Evolutionary conservation across 2,329 filamentous ascomycete species (phyloP).

Genomic region (Fusarium stilboides): DNA sequence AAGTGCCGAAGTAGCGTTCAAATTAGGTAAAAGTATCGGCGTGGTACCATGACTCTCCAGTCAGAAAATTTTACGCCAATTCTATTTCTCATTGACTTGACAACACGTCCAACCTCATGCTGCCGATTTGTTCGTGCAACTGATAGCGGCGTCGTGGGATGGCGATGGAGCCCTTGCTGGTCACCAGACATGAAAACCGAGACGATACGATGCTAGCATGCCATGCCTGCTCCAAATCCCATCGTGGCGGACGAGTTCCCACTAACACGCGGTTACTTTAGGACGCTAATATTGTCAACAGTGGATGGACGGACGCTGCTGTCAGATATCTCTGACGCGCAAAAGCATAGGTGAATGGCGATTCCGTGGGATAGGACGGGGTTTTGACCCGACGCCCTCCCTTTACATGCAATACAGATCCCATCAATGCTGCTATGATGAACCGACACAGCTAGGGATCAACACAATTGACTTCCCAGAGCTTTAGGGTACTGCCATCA

Average conservation of each 20-base stretch:
- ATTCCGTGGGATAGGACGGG: conserved; percentile 11
- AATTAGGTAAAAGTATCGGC: conserved; percentile 58
- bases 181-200: conserved; percentile 48
- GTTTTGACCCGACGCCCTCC: conserved; percentile 14
- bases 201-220: conserved; percentile 11
- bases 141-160: conserved; percentile 49
- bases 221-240: conserved; percentile 20
- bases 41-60: conserved; percentile 51
- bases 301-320: conserved; percentile 13
- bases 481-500: background rate
- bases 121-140: conserved; percentile 47
- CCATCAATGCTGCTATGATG: conserved; percentile 9
- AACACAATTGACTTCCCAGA: background rate
- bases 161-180: conserved; percentile 46
- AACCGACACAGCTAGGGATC: background rate
- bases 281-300: conserved; percentile 26
- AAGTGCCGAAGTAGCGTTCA: conserved; percentile 52
- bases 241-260: conserved; percentile 28
- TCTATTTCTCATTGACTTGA: conserved; percentile 54
- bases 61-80: conserved; percentile 55
- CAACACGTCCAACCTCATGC: conserved; percentile 39
- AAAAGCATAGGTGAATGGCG: conserved; percentile 8
- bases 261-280: conserved; percentile 10
- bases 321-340: conserved; percentile 17
- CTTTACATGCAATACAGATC: conserved; percentile 4